Evolutionary conservation across 345 rosid genomes (phyloP), one percentile per base, ranked within the genome.

Genomic region (Gossypium thurberi): DNA sequence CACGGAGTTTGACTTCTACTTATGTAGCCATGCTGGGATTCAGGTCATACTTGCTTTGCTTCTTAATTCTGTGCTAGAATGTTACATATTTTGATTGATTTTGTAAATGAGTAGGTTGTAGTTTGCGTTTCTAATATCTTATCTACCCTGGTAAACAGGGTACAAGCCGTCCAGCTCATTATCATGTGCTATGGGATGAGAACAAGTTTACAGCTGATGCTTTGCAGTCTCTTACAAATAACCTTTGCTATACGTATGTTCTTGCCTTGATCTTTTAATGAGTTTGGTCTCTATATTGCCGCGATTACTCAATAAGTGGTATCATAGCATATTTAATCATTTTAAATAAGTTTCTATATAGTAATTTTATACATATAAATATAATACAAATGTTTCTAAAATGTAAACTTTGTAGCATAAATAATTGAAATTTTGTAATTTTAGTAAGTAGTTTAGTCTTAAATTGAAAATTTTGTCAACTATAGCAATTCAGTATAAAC

Each of bases 1-100:
- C 4, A 96, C 98, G 0, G 99, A 96, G 61, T 96, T 96, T 20
- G 99, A 96, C 78, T 96, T 96, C 59, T 96, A 96, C 62, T 89
- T 96, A 2, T 96, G 99, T 78, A 93, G 99, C 68, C 99, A 96
- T 78, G 99, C 99, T 55, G 99, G 99, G 21, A 96, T 96, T 80
- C 93, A 91, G 95, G 98, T 91, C 25, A 43, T 21, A 10, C 53
- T 42, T 43, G 15, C 21, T 62, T 52, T 74, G 53, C 33, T 65
- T 50, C 44, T 14, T 20, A n/a, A 10, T 10, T 52, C 33, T 42
- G 10, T 52, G 0, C 1, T 25, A 33, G 47, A 48, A 61, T 51
- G 11, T 37, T 65, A 33, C 25, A 3, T 28, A 17, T 46, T 74
- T 28, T 18, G 6, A 33, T 73, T 50, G 69, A 18, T 59, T 57